Conservation (phyloP, 176 grass and related monocot species). For the Dendrocalamus sinicus region DNA sequence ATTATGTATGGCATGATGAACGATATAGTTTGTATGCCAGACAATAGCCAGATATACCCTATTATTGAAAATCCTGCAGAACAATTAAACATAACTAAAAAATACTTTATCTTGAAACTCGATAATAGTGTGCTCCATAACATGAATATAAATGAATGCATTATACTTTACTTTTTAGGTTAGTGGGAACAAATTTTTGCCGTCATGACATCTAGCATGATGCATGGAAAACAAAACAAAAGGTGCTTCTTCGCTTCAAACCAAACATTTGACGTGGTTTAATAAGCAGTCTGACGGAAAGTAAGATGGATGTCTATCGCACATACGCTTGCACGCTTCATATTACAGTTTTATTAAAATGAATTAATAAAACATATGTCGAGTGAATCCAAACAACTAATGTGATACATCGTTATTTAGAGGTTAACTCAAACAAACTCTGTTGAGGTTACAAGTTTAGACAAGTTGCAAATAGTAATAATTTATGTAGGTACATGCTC, state of each 20-base stretch:
- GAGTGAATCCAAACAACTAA: background rate
- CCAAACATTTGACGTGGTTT: background rate
- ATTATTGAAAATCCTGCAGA: too few species aligned
- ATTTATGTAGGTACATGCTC: background rate
- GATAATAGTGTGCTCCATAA: background rate
- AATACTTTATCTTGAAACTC: background rate
- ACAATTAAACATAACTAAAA: background rate
- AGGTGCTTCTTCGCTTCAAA: too few species aligned
- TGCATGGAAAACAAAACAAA: background rate
- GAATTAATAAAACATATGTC: background rate
- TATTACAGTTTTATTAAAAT: background rate
- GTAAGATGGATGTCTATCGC: background rate
- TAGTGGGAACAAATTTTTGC: background rate
- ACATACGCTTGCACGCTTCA: too few species aligned
- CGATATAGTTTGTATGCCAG: too few species aligned
- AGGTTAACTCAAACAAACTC: background rate
- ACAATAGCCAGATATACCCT: too few species aligned
- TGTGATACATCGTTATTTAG: background rate
- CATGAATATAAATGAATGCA: background rate
- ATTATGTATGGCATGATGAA: background rate
- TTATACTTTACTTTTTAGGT: background rate
- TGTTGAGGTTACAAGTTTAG: accelerated
- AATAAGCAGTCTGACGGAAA: background rate
- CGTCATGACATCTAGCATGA: background rate
- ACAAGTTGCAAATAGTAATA: background rate